These are phyloP conservation scores for Smittium culicis DNA, from an alignment of 371 early-diverging fungal species.

Conservation along the genomic window DNA sequence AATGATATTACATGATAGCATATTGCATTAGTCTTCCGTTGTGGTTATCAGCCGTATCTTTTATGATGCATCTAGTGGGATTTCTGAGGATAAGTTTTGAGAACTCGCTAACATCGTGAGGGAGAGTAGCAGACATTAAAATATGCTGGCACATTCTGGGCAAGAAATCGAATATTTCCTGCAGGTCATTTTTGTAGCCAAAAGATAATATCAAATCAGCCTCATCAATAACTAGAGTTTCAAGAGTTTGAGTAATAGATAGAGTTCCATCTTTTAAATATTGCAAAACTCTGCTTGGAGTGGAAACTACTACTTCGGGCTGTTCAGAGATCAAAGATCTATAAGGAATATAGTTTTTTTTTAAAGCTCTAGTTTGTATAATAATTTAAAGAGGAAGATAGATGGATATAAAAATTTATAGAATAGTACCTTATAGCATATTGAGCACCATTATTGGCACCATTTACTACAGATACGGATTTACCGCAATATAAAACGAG, in stretches of 20 bases:
- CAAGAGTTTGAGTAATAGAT: slow-evolving; percentile 43
- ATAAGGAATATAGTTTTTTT: neutral
- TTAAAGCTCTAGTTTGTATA: neutral
- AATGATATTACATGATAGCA: slow-evolving; percentile 29
- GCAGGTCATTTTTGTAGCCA: slow-evolving; percentile 76
- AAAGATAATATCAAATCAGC: slow-evolving; percentile 85
- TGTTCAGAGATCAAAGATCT: slow-evolving; percentile 66
- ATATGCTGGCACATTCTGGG: slow-evolving; percentile 78
- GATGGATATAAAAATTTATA: neutral
- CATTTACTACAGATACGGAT: slow-evolving; percentile 18
- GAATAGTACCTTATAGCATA: slow-evolving; percentile 19
- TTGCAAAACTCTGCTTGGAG: slow-evolving; percentile 61
- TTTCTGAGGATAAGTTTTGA: slow-evolving; percentile 69
- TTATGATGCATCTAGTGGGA: slow-evolving; percentile 67
- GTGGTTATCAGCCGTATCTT: slow-evolving; percentile 52
- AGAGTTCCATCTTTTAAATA: slow-evolving; percentile 54
- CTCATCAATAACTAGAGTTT: slow-evolving; percentile 86
- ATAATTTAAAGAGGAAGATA: neutral
- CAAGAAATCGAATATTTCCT: slow-evolving; percentile 45
- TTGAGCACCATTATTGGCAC: slow-evolving; percentile 17
- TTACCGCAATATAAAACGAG: slow-evolving; percentile 53
- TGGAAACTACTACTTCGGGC: slow-evolving; percentile 72
- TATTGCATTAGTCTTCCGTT: slow-evolving; percentile 54
- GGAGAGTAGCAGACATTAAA: slow-evolving; percentile 81
- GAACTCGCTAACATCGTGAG: slow-evolving; percentile 66